Conservation (phyloP, 805 yeast species). For the Cyberlindnera nakhonratchasimensis region DNA sequence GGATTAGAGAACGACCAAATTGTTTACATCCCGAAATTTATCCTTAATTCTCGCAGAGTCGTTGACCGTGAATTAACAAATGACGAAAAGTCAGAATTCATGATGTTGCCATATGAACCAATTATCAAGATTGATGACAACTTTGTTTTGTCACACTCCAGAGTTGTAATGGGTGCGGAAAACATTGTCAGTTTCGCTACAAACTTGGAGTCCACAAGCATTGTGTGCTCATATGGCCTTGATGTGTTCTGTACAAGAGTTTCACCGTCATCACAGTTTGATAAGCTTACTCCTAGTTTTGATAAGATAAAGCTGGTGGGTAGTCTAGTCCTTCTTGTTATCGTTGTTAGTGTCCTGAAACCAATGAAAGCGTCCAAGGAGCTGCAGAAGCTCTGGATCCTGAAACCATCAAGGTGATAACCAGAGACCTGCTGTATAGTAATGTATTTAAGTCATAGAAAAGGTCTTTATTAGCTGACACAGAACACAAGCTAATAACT, state of each 20-base stretch:
- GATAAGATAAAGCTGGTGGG: constrained; percentile 58
- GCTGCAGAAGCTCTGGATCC: constrained; percentile 35
- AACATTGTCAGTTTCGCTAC: constrained; percentile 52
- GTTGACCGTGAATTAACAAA: constrained; percentile 48
- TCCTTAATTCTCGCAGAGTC: constrained; percentile 68
- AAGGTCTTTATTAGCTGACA: no score
- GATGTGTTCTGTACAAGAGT: constrained; percentile 76
- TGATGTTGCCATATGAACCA: constrained; percentile 63
- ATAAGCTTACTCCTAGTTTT: constrained; percentile 63
- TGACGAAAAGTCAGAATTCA: constrained; percentile 56
- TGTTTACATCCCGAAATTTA: constrained; percentile 62
- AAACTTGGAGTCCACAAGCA: constrained; percentile 74
- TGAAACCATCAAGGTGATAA: constrained; percentile 8
- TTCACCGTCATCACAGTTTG: constrained; percentile 83
- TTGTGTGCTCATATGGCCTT: constrained; percentile 61
- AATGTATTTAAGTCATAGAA: no score
- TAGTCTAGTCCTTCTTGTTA: constrained; percentile 53
- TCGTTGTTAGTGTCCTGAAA: constrained; percentile 44
- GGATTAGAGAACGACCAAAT: constrained; percentile 60
- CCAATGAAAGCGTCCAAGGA: constrained; percentile 57
- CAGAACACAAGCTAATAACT: no score
- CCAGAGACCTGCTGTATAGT: no score
- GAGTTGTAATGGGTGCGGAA: constrained; percentile 36
- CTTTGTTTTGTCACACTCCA: constrained; percentile 48
- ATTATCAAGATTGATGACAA: constrained; percentile 47